Base-by-base conservation (phyloP, 1,284 basidiomycete genomes). In the Cryptococcus amylolentus region DNA sequence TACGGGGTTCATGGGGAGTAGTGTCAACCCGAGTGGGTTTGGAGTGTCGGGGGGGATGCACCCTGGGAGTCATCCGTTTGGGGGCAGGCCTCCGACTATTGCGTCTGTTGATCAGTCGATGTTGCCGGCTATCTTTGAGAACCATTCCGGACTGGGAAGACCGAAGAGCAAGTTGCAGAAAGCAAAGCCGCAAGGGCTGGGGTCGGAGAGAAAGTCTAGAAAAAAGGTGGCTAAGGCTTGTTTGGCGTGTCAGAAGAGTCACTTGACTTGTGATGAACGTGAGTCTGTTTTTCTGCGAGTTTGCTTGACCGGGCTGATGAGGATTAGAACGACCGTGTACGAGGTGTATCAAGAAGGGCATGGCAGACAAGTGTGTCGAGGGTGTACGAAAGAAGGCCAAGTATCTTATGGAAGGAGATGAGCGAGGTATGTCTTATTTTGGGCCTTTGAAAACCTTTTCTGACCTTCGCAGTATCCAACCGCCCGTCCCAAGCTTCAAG, bases 211-310 rank as follows among this genome's bases (percentile, higher is more conserved):
- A 52, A 70, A 64, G 59, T 55, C 60, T 54, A 68, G 66, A 81
- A 74, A 71, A 54, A 76, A 76, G 56, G 72, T 74, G 27, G 73
- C 73, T 5, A 76, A 76, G 59, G 95, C 95, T 38, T 98, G 95
- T 73, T 86, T 89, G 59, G 89, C 92, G 62, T 98, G 95, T 77
- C 95, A 98, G 78, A 83, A 81, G 68, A 91, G 91, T 1, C 95
- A 98, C 77, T 81, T 98, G 66, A 98, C 95, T 8, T 98, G 95
- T 75, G 93, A 98, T 75, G 95, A 98, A 71, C 86, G 94, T 96
- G 62, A 72, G 81, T 72, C 50, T 31, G 18, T 10, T 18, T 35
- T 23, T 6, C 14, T 12, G 48, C 20, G 18, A n/a, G 37, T 38
- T n/a, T 7, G 26, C 5, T 35, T 10, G 31, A 20, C 8, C n/a